Percentiles rank a stretch among this genome's conserved stretches.
Conservation (phyloP, 1,139 yeast species). For the Geotrichum aggregatum region DNA sequence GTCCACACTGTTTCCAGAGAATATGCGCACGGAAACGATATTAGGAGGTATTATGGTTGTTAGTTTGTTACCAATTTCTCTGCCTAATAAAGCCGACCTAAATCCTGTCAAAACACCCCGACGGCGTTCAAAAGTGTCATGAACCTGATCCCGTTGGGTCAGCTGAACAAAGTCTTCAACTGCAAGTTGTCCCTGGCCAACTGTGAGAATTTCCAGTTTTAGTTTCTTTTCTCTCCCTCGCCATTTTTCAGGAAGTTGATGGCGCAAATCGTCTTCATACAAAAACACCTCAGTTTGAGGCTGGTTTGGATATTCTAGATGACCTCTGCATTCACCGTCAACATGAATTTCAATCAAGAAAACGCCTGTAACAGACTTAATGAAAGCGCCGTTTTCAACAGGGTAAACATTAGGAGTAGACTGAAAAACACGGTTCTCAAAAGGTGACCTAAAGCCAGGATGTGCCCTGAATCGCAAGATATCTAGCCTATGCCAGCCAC, state of each 20-base stretch:
- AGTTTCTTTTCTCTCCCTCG: conserved; percentile 39
- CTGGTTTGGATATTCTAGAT: conserved; percentile 59
- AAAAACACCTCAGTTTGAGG: conserved; percentile 52
- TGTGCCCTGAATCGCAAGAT: conserved; percentile 72
- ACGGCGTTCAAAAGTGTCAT: conserved; percentile 22
- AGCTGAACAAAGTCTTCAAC: conserved; percentile 33
- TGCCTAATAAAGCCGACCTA: conserved; percentile 31
- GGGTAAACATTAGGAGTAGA: conserved; percentile 46
- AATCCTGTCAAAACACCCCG: conserved; percentile 22
- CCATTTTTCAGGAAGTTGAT: conserved; percentile 44
- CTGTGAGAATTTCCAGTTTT: conserved; percentile 44
- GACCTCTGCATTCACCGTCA: conserved; percentile 63
- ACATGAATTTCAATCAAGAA: conserved; percentile 63
- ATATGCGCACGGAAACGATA: conserved; percentile 54
- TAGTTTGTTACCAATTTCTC: conserved; percentile 26
- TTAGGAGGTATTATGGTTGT: conserved; percentile 28
- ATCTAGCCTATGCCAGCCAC: conserved; percentile 86
- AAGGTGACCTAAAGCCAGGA: conserved; percentile 69
- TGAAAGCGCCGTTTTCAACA: conserved; percentile 47
- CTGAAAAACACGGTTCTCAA: conserved; percentile 46
- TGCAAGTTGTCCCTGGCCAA: conserved; percentile 35
- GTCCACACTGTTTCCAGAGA: conserved; percentile 72
- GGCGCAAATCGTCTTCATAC: conserved; percentile 46
- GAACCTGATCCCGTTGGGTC: conserved; percentile 20
- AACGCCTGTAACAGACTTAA: conserved; percentile 61